Percentiles rank a stretch among this genome's conserved stretches.
These are phyloP conservation scores for Lentinula aciculospora DNA, from an alignment of 768 basidiomycete genomes.

Conservation along the genomic window DNA sequence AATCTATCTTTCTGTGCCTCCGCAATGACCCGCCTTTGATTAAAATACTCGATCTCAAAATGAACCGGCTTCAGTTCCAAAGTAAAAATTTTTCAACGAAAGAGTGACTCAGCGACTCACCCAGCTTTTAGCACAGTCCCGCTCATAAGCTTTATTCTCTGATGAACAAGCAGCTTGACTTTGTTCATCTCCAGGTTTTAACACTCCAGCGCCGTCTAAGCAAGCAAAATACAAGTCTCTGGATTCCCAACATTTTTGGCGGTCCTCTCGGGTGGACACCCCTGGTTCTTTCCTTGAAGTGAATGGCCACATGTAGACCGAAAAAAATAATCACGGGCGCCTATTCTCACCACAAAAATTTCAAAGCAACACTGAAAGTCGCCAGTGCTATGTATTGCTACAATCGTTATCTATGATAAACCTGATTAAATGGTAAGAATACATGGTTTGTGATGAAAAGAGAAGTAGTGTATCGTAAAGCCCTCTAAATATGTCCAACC, in stretches of 20 bases:
- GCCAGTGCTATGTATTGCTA: too few relatives aligned
- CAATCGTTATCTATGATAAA: too few relatives aligned
- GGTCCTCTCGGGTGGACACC: constrained; percentile 52
- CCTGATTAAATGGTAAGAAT: too few relatives aligned
- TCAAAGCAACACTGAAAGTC: too few relatives aligned
- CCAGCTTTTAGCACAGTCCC: constrained; percentile 85
- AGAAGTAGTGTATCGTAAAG: too few relatives aligned
- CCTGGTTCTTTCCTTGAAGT: constrained; percentile 27
- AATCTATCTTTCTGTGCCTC: constrained; percentile 74
- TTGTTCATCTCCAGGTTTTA: constrained; percentile 71
- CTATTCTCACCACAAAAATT: too few relatives aligned
- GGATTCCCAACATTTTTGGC: constrained; percentile 79
- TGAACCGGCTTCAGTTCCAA: not conserved
- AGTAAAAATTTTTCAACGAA: not conserved
- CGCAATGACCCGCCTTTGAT: constrained; percentile 79
- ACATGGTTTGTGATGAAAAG: too few relatives aligned
- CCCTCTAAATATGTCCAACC: too few relatives aligned
- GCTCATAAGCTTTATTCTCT: constrained; percentile 57
- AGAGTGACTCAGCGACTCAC: constrained; percentile 39
- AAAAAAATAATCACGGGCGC: too few relatives aligned
- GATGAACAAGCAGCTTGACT: constrained; percentile 40
- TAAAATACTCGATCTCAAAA: constrained; percentile 89
- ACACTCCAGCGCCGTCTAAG: constrained; percentile 61
- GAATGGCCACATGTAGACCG: constrained; percentile 24
- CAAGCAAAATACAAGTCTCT: constrained; percentile 85